A percentile compares a stretch with the other conserved stretches of the same genome.
phyloP scores from a whole-genome alignment of 2,329 filamentous ascomycete genomes.

The Xylaria sp. region DNA sequence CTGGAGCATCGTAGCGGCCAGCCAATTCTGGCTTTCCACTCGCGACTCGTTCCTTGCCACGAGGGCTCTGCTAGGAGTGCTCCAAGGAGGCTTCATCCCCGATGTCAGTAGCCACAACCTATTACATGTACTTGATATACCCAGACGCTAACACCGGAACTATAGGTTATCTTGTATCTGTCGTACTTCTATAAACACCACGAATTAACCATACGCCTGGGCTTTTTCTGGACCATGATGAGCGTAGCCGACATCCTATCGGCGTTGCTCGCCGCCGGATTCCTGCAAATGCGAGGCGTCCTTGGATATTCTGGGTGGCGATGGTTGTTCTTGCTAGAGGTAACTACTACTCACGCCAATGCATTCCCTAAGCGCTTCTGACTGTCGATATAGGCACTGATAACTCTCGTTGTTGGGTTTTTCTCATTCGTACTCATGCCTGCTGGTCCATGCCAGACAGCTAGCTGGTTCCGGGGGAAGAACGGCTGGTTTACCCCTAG shows the following conservation, averaged over 20 bases:
- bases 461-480: conserved; percentile 49
- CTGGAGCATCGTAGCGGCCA: conserved; percentile 24
- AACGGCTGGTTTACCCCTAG: conserved; percentile 57
- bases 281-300: conserved; percentile 39
- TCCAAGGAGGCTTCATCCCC: conserved; percentile 32
- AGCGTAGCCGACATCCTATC: conserved; percentile 35
- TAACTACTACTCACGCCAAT: conserved; percentile 51
- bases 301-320: conserved; percentile 38
- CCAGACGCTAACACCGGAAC: background rate
- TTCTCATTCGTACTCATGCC: conserved; percentile 55
- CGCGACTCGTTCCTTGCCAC: conserved; percentile 23
- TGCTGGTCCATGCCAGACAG: conserved; percentile 45
- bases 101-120: conserved; percentile 13
- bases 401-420: conserved; percentile 43
- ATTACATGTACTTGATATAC: background rate
- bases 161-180: conserved; percentile 28
- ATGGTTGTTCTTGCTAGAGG: conserved; percentile 54
- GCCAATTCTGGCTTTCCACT: conserved; percentile 25
- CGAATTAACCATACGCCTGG: conserved; percentile 40
- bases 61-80: conserved; percentile 20
- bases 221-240: conserved; percentile 40
- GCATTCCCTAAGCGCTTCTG: background rate
- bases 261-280: conserved; percentile 36
- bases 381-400: conserved; percentile 3
- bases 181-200: conserved; percentile 34